Base-by-base conservation (phyloP, 306 rosid genomes). In the Alnus rubra region DNA sequence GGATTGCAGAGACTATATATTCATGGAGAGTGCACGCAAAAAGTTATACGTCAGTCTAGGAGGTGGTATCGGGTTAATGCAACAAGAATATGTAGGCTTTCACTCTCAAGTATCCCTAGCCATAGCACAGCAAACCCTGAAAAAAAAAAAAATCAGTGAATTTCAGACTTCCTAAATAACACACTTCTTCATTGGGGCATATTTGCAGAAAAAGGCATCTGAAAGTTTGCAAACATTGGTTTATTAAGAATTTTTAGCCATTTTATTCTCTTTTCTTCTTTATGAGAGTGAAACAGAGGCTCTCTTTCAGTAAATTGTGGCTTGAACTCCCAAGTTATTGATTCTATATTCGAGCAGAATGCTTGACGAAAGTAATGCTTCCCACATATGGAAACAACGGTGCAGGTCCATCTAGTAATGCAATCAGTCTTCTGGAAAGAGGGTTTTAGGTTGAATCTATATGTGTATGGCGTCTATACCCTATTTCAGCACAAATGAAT, bases 111-210 rank as follows among this genome's bases (percentile, higher is more conserved):
- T 18, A 62, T 30, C 13, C 51, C 74, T 53, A 51, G 65, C 64
- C 79, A 47, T 12, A 75, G 72, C 64, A 12, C 30, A 49, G 9
- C 19, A 75, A 39, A 67, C 73, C 77, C 84, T 75, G 74, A 51
- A 49, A 9, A 69, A 69, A 59, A 18, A 10, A 59, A 59, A 7
- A 59, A 59, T 23, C 12, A 3, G 4, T 1, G 65, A 59, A 59
- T 28, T 58, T 58, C 9, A 19, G 33, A 58, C 13, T 28, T n/a
- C 65, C 35, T 28, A 28, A 59, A 8, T 3, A 52, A 15, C 58
- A 59, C 12, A 59, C 14, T 28, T 28, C 1, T 42, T 42, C 11
- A 9, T 19, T 56, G 63, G 37, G 37, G 37, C 37, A 33, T 33
- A 33, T 1, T 1, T 33, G 37, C 37, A 33, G 31, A 28, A 3